Evolutionary conservation across 2,329 filamentous ascomycete species (phyloP), one percentile per base, ranked within the genome.

Genomic region (Plenodomus biglobosus): DNA sequence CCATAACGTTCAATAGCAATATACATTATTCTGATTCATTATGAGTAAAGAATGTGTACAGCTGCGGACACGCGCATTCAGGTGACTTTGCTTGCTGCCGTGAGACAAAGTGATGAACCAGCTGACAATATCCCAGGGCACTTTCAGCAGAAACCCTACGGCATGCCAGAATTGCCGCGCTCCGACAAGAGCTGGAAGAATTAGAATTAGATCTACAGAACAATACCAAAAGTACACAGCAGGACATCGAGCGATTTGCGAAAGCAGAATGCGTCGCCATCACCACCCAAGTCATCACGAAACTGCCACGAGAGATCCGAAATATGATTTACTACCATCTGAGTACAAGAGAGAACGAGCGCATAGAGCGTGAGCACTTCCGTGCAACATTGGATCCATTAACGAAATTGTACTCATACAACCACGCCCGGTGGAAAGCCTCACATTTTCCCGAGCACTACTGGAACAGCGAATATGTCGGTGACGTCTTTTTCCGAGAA

Each of bases 241-340:
- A 45, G 16, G 41, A 39, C 11, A 3, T 54, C 19, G 49, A 50
- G 16, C 35, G 48, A 22, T 39, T 58, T 16, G 59, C 58, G 2
- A 50, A 46, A 39, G 40, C 56, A 24, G 54, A 61, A 52, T 61
- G 58, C 34, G 35, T 41, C 2, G 22, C 45, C 2, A 40, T 62
- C 4, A 52, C 49, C 3, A 40, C 45, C 11, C 21, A 35, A 0
- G 21, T 62, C 17, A 30, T 50, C 16, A 38, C 17, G 37, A 53
- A 22, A n/a, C n/a, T 59, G 4, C 56, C 56, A 1, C 48, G 55
- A 8, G 56, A 59, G 27, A 27, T 59, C 2, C 57, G 59, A 7
- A 57, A 62, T n/a, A 61, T 59, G 53, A 51, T 62, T 2, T 59
- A 53, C 32, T 21, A 44, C 1, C 45, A 59, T 13, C 52, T 62